Evolutionary conservation across 176 grass and related monocot genomes (phyloP), one percentile per base, ranked within the genome.

Genomic region (Aegilops umbellulata): DNA sequence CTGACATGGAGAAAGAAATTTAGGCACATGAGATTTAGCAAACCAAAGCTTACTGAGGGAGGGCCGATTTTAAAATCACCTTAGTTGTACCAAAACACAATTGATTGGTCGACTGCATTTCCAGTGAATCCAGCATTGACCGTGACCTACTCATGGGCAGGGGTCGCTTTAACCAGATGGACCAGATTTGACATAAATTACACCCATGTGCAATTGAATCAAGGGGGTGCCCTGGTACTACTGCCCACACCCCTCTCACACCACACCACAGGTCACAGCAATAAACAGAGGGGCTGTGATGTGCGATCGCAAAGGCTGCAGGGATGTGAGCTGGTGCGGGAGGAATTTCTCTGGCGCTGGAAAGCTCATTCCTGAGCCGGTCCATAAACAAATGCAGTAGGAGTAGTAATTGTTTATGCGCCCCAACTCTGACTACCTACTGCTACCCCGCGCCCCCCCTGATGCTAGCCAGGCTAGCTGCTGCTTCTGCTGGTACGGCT

Each of bases 131-230:
- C 42, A 51, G 4, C 46, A 76, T 76, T 76, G 27, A 76, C 74
- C 46, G 5, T 22, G 46, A 55, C 74, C 74, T 49, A 74, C 15
- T 44, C 74, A 76, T 76, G 74, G 74, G 25, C 44, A 76, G 46
- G 46, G 19, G 27, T 76, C 27, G 26, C 84, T 84, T 88, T 89
- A 76, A 77, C 51, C 49, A 53, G 74, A 86, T 86, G 83, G 83
- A 82, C 88, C 88, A 86, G 71, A 63, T 90, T 86, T 62, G 16
- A 78, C 88, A 86, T 90, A 82, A 90, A 90, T 86, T 69, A 78
- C 79, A 86, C 88, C 88, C 88, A 90, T 90, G 88, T 90, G 88
- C 36, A n/a, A 90, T 71, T 90, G 61, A 82, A 90, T 69, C 88
- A 17, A 60, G 36, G 41, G 68, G 38, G 77, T 61, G 10, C 62